phyloP scores from a whole-genome alignment of 495 filamentous ascomycete species.

The Trichoderma asperelloides region DNA sequence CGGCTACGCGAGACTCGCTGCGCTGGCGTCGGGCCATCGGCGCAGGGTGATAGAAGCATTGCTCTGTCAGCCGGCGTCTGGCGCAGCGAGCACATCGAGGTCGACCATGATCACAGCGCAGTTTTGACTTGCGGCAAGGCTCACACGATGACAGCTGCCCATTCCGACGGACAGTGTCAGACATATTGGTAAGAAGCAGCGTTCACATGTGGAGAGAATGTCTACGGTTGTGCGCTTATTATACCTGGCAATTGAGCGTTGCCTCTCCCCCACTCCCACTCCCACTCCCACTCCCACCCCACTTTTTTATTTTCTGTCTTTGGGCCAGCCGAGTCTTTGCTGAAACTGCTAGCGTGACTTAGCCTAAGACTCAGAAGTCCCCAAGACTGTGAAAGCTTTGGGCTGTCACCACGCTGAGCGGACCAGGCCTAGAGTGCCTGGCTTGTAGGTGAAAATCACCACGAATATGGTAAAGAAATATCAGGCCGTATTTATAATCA shows the following conservation, averaged over 20 bases:
- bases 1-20: neutral
- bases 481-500: too few relatives aligned
- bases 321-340: too few relatives aligned
- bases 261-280: too few relatives aligned
- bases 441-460: too few relatives aligned
- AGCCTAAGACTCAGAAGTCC: too few relatives aligned
- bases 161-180: neutral
- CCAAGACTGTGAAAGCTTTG: too few relatives aligned
- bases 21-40: neutral
- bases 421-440: too few relatives aligned
- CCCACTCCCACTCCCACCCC: too few relatives aligned
- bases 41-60: neutral
- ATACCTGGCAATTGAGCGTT: slow-evolving; percentile 27
- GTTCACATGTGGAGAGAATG: neutral
- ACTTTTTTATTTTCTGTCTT: too few relatives aligned
- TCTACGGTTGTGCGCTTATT: neutral
- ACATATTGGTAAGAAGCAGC: neutral
- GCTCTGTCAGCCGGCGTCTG: neutral
- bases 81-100: neutral
- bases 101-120: neutral
- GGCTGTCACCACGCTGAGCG: too few relatives aligned
- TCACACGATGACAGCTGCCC: neutral
- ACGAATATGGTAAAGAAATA: too few relatives aligned
- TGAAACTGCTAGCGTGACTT: too few relatives aligned
- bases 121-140: neutral